These are phyloP conservation scores for Pleurotus pulmonarius DNA, from an alignment of 768 basidiomycete species.

Conservation along the genomic window DNA sequence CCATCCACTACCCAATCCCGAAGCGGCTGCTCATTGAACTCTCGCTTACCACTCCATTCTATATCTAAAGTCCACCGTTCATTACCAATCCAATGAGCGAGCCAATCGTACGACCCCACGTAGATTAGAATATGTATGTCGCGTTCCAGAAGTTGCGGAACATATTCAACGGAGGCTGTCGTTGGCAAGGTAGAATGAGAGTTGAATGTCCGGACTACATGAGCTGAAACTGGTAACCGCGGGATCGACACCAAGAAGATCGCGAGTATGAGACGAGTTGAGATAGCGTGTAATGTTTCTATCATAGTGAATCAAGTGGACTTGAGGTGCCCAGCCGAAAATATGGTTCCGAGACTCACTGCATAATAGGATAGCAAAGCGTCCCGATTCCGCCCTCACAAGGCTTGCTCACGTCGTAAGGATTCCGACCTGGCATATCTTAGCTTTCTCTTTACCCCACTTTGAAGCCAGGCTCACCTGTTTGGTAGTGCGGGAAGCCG, in stretches of 20 bases:
- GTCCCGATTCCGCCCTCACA: slow-evolving; percentile 46
- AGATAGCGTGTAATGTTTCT: slow-evolving; percentile 64
- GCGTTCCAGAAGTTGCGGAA: slow-evolving; percentile 38
- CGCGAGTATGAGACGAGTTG: slow-evolving; percentile 49
- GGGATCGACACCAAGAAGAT: slow-evolving; percentile 59
- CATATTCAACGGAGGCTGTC: slow-evolving; percentile 47
- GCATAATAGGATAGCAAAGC: slow-evolving; percentile 57
- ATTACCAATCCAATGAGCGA: slow-evolving; percentile 64
- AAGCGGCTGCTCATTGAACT: slow-evolving; percentile 34
- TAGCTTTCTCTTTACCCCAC: too few relatives aligned
- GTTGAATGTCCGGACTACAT: slow-evolving; percentile 33
- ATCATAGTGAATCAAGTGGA: not conserved
- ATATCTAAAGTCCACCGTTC: slow-evolving; percentile 55
- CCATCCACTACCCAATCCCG: slow-evolving; percentile 59
- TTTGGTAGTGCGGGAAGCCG: slow-evolving; percentile 33
- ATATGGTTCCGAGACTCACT: not conserved
- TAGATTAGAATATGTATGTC: slow-evolving; percentile 50
- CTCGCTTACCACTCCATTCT: slow-evolving; percentile 55
- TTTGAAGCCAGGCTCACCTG: slow-evolving; percentile 23
- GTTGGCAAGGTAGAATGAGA: slow-evolving; percentile 40
- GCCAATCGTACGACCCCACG: slow-evolving; percentile 52
- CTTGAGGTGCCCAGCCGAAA: not conserved
- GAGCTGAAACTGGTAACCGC: slow-evolving; percentile 30
- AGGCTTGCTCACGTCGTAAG: slow-evolving; percentile 65
- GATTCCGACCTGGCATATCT: slow-evolving; percentile 36